Evolutionary conservation across 192 early-diverging fungal species (phyloP), one percentile per base, ranked within the genome.

Genomic region (Coemansia sp.): DNA sequence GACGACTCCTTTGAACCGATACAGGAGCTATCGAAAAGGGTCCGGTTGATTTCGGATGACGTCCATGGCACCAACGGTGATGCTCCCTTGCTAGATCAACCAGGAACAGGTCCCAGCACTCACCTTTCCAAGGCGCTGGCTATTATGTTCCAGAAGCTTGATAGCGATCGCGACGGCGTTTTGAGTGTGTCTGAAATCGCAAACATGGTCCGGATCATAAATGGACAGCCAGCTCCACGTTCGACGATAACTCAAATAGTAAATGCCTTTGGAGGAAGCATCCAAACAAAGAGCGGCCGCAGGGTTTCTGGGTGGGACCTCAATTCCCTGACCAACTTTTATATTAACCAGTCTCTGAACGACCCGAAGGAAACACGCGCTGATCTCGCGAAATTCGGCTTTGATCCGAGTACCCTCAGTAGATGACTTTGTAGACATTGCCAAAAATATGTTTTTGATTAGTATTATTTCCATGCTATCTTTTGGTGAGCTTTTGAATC

Each of bases 101-200:
- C 65, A 41, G 76, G 81, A 43, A 56, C 75, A 2, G 72, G 72
- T 0, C 77, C 74, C 34, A 79, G 77, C 58, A 21, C 67, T 16
- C 70, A 84, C 55, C 73, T 84, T 30, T 63, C 73, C 18, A 71
- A 64, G 21, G 77, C 64, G 14, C 62, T 84, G 23, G 67, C 73
- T 10, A 63, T 76, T 21, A 61, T 78, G 8, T 84, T 84, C 60
- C 74, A 73, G 62, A 60, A 67, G 12, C 68, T 84, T 16, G 82
- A 84, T 46, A 62, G 49, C 34, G 82, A 84, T 41, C 73, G 68
- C 21, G 82, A 84, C 30, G 82, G 82, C n/a, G 71, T 84, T 9
- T 71, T 84, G 26, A 73, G 56, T 20, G 60, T 62, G 4, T 30
- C 67, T 8, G 82, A 84, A 58, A 64, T 84, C 11, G 62, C 67